Evolutionary conservation across 805 yeast genomes (phyloP), one percentile per base, ranked within the genome.

Genomic region (Yarrowia sp.): DNA sequence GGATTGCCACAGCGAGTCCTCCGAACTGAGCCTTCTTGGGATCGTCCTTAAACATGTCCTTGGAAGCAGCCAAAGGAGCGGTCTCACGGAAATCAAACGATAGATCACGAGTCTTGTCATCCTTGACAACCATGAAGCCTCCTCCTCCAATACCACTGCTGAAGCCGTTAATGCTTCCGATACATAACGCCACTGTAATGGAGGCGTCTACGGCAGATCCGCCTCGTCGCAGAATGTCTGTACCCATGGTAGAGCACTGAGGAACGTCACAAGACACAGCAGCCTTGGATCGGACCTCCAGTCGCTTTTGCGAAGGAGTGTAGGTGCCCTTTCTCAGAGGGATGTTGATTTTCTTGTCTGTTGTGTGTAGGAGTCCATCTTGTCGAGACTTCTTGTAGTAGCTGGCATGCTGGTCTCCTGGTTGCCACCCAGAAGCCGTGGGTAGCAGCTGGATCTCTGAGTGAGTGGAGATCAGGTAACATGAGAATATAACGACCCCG

Each of bases 121-220:
- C 72, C 16, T 77, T 64, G 4, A 85, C 80, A 0, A 85, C 82
- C 48, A 89, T 87, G 70, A 83, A 91, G 0, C 89, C 90, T 10
- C 99, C 98, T 4, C 98, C 98, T 8, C 98, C 97, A 46, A 93
- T 86, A 0, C 98, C 97, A 1, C 96, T 87, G 66, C 87, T 87
- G 77, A 88, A 90, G 67, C 91, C 86, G 72, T 90, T 89, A 22
- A 90, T 76, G 63, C 89, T 81, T 2, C 98, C 98, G 33, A 93
- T 85, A 72, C 99, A 93, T 30, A 93, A 79, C 0, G 96, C 90
- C 12, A 90, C 89, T 0, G 96, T 88, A 2, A 93, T 87, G 0
- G 96, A 90, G 0, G 97, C 96, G 73, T 93, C 99, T 0, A 96
- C 97, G 1, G 98, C 97, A 70, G 85, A 87, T 0, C 97, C 96